Evolutionary conservation across 2,329 filamentous ascomycete genomes (phyloP).

Genomic region (Colletotrichum lupini): DNA sequence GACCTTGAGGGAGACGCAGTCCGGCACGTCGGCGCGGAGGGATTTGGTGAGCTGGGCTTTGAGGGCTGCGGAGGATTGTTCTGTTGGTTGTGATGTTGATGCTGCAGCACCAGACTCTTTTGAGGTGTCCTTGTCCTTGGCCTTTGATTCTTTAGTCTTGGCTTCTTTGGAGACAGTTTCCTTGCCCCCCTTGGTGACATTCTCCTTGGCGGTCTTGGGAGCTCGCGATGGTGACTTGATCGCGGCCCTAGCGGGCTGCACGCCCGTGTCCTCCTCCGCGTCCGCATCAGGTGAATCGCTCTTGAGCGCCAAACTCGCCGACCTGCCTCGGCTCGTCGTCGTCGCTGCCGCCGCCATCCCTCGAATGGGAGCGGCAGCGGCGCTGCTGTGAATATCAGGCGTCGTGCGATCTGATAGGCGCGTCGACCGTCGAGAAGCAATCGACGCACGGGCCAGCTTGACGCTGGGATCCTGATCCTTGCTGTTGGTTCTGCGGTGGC

Average conservation of each 20-base stretch:
- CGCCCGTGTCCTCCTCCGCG: conserved; percentile 41
- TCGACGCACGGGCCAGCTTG: conserved; percentile 31
- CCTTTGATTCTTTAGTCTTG: not conserved
- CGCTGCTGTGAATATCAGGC: conserved; percentile 21
- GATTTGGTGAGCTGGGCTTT: conserved; percentile 59
- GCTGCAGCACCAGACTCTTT: not conserved
- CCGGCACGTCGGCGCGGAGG: conserved; percentile 61
- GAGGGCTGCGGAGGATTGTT: conserved; percentile 39
- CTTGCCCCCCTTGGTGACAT: not conserved
- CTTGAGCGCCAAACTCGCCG: conserved; percentile 40
- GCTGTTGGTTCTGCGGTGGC: conserved; percentile 24
- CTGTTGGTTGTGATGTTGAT: not conserved
- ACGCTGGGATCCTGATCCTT: conserved; percentile 36
- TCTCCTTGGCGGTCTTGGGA: not conserved
- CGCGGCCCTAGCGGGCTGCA: conserved; percentile 45
- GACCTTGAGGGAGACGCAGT: conserved; percentile 63
- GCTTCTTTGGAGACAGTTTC: not conserved
- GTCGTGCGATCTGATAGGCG: conserved; percentile 35
- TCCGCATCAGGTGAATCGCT: conserved; percentile 37
- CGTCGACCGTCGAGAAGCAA: conserved; percentile 36
- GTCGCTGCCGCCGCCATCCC: conserved; percentile 39
- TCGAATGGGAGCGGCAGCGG: conserved; percentile 8
- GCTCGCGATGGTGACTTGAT: conserved; percentile 43
- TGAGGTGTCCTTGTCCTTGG: not conserved
- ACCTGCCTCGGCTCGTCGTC: conserved; percentile 37